phyloP scores from a whole-genome alignment of 192 early-diverging fungal genomes.

The Kickxella alabastrina region DNA sequence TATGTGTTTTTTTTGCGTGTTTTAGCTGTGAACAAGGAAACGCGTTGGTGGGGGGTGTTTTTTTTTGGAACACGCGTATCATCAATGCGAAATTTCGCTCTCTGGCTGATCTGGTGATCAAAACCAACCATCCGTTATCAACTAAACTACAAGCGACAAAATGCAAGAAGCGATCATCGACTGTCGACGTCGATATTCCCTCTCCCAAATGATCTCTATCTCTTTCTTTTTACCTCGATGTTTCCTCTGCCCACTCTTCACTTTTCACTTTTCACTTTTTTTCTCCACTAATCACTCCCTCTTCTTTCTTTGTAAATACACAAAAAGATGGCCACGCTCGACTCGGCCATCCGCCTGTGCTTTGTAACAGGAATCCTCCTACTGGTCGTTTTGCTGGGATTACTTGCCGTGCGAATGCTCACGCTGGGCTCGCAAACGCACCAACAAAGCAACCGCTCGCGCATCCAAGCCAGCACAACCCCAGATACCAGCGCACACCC shows the following conservation, averaged over 20 bases:
- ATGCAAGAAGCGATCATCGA: no score
- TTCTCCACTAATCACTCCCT: no score
- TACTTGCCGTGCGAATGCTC: constrained; percentile 18
- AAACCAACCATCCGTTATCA: no score
- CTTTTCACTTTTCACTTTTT: neutral
- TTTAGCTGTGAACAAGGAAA: no score
- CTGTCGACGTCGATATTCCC: no score
- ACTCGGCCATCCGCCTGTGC: constrained; percentile 17
- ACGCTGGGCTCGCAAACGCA: constrained; percentile 30
- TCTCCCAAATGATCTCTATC: no score
- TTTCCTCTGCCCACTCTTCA: neutral
- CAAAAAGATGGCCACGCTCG: constrained; percentile 13
- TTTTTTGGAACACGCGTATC: no score
- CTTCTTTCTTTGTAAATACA: neutral
- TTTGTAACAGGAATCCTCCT: constrained; percentile 18
- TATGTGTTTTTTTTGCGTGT: no score
- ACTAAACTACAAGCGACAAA: no score
- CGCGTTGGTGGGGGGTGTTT: no score
- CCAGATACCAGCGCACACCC: constrained; percentile 33
- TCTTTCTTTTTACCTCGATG: neutral
- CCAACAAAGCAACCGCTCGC: constrained; percentile 5
- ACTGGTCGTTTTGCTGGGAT: constrained; percentile 7
- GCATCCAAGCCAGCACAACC: constrained; percentile 3
- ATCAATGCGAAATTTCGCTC: no score
- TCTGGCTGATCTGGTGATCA: no score